Percentiles rank a stretch among this genome's conserved stretches.
These are phyloP conservation scores for Bruguiera gymnorhiza DNA, from an alignment of 345 rosid species.

Conservation along the genomic window DNA sequence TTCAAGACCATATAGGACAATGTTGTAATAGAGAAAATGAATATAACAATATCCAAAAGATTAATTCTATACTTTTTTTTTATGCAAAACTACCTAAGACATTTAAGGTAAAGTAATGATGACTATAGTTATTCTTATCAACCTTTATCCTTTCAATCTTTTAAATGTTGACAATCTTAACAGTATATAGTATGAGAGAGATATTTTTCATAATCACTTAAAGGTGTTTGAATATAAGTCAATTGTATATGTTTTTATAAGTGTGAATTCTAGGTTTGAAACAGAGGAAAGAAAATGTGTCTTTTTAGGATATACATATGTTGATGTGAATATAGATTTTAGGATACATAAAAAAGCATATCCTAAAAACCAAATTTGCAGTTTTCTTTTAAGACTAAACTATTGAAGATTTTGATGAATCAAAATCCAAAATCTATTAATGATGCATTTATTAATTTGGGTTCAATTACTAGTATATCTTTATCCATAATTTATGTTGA, in stretches of 20 bases:
- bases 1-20: not conserved
- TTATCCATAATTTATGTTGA: not conserved
- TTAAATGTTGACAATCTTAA: no score
- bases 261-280: no score
- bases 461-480: no score
- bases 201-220: not conserved
- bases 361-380: not conserved
- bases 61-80: not conserved
- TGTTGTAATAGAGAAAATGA: slow-evolving; percentile 1
- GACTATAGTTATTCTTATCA: no score
- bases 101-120: not conserved
- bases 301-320: not conserved
- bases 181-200: no score
- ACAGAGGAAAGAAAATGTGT: no score
- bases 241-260: no score
- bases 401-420: not conserved
- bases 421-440: not conserved
- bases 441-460: no score
- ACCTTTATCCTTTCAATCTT: not conserved
- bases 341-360: not conserved
- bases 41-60: not conserved
- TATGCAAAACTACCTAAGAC: not conserved
- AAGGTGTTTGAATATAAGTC: not conserved
- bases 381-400: not conserved
- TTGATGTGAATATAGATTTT: not conserved